phyloP scores from a whole-genome alignment of 2,329 filamentous ascomycete genomes.

The Byssoonygena ceratinophila region DNA sequence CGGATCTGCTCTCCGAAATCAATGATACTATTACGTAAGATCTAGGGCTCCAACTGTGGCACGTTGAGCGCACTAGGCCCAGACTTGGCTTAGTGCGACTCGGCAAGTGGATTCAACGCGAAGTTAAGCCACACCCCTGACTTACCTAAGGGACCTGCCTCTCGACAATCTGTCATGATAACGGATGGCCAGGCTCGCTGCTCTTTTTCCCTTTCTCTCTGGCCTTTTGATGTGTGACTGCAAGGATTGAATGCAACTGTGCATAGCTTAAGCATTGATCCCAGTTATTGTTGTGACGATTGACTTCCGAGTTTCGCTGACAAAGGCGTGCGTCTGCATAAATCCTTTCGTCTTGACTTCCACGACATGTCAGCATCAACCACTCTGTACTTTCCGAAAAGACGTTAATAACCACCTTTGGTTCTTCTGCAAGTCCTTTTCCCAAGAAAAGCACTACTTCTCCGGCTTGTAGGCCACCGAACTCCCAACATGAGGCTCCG shows the following conservation, averaged over 20 bases:
- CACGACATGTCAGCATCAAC: neutral
- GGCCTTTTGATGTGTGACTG: neutral
- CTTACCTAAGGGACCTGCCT: too few species aligned
- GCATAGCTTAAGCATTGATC: neutral
- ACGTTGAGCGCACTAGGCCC: neutral
- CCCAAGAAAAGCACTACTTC: neutral
- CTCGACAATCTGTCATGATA: neutral
- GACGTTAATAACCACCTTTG: neutral
- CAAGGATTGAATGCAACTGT: neutral
- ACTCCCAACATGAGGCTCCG: constrained; percentile 13
- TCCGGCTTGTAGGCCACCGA: neutral
- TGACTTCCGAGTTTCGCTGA: constrained; percentile 1
- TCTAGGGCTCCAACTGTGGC: neutral
- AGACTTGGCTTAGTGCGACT: neutral
- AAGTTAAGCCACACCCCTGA: constrained; percentile 1
- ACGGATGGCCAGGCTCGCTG: neutral
- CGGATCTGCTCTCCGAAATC: too few species aligned
- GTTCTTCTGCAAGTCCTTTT: neutral
- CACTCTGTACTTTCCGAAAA: neutral
- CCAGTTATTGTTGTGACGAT: neutral
- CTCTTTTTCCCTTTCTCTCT: neutral
- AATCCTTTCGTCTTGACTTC: neutral
- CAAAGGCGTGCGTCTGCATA: neutral
- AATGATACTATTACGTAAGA: neutral
- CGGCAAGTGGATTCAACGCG: neutral